A percentile compares a stretch with the other conserved stretches of the same genome.
Evolutionary conservation across 1,284 basidiomycete genomes (phyloP).

Genomic region (Wallemia mellicola): DNA sequence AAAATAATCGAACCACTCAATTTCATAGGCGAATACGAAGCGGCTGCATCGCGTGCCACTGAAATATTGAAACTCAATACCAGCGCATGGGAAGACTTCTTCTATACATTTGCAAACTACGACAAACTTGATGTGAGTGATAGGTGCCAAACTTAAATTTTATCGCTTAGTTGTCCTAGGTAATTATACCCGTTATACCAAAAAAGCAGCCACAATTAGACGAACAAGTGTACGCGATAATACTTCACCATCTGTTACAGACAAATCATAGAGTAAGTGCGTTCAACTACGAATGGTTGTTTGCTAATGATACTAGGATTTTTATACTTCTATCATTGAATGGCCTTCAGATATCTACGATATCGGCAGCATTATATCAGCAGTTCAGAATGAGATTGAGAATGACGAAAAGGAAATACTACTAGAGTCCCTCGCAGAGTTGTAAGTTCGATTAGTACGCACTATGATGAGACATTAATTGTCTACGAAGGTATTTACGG

Average conservation of each 20-base stretch:
- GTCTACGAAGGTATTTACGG: slow-evolving; percentile 36
- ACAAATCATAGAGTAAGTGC: slow-evolving; percentile 36
- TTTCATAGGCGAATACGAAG: slow-evolving; percentile 50
- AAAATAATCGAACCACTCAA: too few species aligned
- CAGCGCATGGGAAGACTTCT: slow-evolving; percentile 77
- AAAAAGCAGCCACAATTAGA: slow-evolving; percentile 49
- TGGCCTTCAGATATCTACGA: slow-evolving; percentile 88
- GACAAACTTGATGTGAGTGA: neutral
- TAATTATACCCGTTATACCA: slow-evolving; percentile 68
- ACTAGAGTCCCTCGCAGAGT: slow-evolving; percentile 73
- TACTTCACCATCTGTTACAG: slow-evolving; percentile 56
- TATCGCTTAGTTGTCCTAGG: slow-evolving; percentile 17
- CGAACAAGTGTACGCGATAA: slow-evolving; percentile 76
- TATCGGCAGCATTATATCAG: slow-evolving; percentile 51
- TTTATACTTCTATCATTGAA: slow-evolving; percentile 44
- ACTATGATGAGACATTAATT: too few species aligned
- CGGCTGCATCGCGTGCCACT: slow-evolving; percentile 58
- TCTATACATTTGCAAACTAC: slow-evolving; percentile 65
- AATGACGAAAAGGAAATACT: slow-evolving; percentile 20
- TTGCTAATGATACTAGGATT: slow-evolving; percentile 20
- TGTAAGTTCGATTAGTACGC: slow-evolving; percentile 24
- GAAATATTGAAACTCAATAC: slow-evolving; percentile 55
- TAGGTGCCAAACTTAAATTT: neutral
- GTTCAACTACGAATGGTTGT: neutral
- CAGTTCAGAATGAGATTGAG: slow-evolving; percentile 53